Evolutionary conservation across 108 stramenopile genomes (phyloP), one percentile per base, ranked within the genome.

Genomic region (Skeletonema costatum): DNA sequence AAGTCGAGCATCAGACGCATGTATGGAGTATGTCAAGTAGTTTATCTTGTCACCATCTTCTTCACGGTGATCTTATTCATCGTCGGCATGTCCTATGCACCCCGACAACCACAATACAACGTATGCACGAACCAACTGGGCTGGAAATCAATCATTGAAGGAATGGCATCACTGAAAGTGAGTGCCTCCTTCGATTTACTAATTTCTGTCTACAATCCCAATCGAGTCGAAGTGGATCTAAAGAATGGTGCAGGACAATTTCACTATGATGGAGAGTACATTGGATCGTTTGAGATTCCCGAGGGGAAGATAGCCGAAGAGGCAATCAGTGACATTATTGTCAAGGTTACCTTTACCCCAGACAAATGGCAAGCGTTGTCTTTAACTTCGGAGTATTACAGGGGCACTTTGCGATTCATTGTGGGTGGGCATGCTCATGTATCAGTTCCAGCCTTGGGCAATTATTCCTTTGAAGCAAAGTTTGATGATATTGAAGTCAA

Each of bases 51-150:
- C 19, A 75, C 83, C 30, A 66, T 92, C 11, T 6, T 88, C 21
- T 32, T 76, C 0, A 73, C 90, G 9, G 42, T 73, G 8, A n/a
- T 70, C 13, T 65, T 90, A 6, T 73, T 80, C 10, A 69, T 81
- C 17, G 38, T 77, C 0, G 51, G 74, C n/a, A 79, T 93, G 48
- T 81, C 73, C 38, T 90, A 87, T 64, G 93, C 81, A 66, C 95
- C 93, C 11, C 74, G 87, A 39, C 60, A 79, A 14, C 95, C 95
- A 12, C 66, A 80, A n/a, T 90, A 87, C 86, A 92, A 88, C 78
- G 90, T 96, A 33, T 96, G 95, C 86, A 90, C 89, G 59, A 87
- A 96, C 67, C 78, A 85, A 31, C 64, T 96, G 25, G 93, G 89
- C 3, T 96, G 95, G 95, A 85, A 80, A 66, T 75, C 73, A 2